A percentile compares a stretch with the other conserved stretches of the same genome.
These are phyloP conservation scores for Mycena haematopus DNA, from an alignment of 768 basidiomycete genomes.

Conservation along the genomic window DNA sequence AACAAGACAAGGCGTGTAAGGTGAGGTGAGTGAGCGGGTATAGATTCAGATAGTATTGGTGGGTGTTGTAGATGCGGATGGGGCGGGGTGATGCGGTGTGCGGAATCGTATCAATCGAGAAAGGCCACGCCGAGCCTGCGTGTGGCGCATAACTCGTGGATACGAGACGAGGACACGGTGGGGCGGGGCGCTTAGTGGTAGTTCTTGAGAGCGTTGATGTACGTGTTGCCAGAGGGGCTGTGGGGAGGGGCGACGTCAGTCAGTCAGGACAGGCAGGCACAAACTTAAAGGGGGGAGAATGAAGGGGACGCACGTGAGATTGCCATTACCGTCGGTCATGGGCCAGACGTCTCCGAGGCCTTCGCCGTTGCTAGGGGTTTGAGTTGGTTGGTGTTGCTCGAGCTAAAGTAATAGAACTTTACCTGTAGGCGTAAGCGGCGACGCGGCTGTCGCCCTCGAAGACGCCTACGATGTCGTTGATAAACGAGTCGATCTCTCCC, in stretches of 20 bases:
- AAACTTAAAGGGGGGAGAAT: not conserved
- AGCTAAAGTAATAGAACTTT: not conserved
- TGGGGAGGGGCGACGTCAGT: not conserved
- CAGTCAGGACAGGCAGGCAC: not conserved
- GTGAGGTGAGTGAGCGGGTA: not conserved
- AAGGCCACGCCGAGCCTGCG: conserved; percentile 22
- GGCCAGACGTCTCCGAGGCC: conserved; percentile 56
- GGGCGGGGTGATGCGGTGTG: too few species aligned
- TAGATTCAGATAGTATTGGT: not conserved
- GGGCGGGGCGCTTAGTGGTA: not conserved
- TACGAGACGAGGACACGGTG: not conserved
- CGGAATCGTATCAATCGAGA: not conserved
- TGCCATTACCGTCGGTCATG: conserved; percentile 34
- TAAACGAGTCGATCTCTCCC: conserved; percentile 48
- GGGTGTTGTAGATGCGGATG: not conserved
- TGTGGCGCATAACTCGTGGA: conserved; percentile 14
- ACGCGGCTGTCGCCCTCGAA: conserved; percentile 45
- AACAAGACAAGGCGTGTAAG: not conserved
- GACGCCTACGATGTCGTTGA: conserved; percentile 46
- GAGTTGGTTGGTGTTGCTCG: not conserved
- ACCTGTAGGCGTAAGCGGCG: conserved; percentile 51
- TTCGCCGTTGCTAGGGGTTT: conserved; percentile 42
- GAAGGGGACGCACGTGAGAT: conserved; percentile 20
- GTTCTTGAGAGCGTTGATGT: conserved; percentile 28
- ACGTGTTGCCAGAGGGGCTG: conserved; percentile 26